These are phyloP conservation scores for Mortierella polycephala DNA, from an alignment of 371 early-diverging fungal species.

Conservation along the genomic window DNA sequence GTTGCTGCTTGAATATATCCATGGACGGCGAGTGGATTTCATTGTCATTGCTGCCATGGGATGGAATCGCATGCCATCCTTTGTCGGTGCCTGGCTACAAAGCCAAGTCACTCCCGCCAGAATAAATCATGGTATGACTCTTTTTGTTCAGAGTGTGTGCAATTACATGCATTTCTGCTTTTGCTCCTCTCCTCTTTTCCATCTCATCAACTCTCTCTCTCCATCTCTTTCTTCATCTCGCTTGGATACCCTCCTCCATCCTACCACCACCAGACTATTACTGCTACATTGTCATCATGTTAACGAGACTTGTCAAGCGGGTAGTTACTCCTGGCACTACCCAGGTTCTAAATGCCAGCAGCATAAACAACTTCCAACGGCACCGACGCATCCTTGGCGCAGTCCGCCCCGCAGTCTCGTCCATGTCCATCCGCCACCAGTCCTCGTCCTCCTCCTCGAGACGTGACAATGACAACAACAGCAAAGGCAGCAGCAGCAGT, in stretches of 20 bases:
- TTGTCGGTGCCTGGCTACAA: too few species aligned
- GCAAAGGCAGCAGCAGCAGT: constrained; percentile 12
- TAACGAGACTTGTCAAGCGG: constrained; percentile 28
- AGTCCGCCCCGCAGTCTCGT: constrained; percentile 3
- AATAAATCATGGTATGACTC: too few species aligned
- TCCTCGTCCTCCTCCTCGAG: constrained; percentile 50
- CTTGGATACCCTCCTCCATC: neutral
- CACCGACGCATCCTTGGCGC: neutral
- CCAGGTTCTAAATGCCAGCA: neutral
- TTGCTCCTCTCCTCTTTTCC: neutral
- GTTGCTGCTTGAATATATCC: too few species aligned
- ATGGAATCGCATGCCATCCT: too few species aligned
- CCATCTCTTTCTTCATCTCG: neutral
- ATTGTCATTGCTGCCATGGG: too few species aligned
- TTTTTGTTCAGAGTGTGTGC: too few species aligned
- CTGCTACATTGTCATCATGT: constrained; percentile 7
- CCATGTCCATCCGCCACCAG: constrained; percentile 25
- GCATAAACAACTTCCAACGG: neutral
- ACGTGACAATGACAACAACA: constrained; percentile 37
- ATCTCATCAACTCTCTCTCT: neutral
- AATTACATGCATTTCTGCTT: neutral
- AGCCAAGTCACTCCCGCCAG: too few species aligned
- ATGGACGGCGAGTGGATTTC: too few species aligned
- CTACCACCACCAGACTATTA: neutral
- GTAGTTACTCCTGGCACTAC: neutral